Conservation (phyloP, 2,329 filamentous ascomycete species). For the Akanthomyces uredinophilus region DNA sequence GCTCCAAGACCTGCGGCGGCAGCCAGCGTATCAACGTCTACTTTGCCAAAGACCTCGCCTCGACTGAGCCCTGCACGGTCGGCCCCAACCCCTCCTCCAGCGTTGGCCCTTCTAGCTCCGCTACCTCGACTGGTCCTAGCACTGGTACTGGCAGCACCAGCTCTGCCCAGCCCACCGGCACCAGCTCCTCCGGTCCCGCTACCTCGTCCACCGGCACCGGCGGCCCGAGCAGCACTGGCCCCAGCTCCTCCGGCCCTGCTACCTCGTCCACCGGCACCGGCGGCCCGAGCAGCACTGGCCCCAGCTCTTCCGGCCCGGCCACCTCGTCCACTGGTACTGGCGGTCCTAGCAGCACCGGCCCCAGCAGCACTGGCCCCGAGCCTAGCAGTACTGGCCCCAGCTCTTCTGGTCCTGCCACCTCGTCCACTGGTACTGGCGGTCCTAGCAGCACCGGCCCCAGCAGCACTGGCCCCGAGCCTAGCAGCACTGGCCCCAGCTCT, state of each 20-base stretch:
- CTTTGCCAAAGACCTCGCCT: conserved; percentile 7
- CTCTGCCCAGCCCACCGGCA: neutral
- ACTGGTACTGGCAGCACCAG: neutral
- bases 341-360: neutral
- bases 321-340: neutral
- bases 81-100: conserved; percentile 4
- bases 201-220: neutral
- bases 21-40: conserved; percentile 27
- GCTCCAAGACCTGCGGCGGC: conserved; percentile 30
- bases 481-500: neutral
- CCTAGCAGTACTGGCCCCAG: neutral
- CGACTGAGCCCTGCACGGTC: conserved; percentile 9
- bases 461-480: neutral
- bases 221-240: neutral
- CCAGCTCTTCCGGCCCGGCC: neutral
- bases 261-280: neutral
- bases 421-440: neutral
- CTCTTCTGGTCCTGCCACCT: neutral
- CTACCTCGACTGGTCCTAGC: neutral
- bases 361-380: neutral
- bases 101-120: neutral
- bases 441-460: neutral
- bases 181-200: neutral
- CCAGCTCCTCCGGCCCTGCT: no score
- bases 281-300: neutral